These are phyloP conservation scores for Zalaria obscura DNA, from an alignment of 2,329 filamentous ascomycete species.

Conservation along the genomic window DNA sequence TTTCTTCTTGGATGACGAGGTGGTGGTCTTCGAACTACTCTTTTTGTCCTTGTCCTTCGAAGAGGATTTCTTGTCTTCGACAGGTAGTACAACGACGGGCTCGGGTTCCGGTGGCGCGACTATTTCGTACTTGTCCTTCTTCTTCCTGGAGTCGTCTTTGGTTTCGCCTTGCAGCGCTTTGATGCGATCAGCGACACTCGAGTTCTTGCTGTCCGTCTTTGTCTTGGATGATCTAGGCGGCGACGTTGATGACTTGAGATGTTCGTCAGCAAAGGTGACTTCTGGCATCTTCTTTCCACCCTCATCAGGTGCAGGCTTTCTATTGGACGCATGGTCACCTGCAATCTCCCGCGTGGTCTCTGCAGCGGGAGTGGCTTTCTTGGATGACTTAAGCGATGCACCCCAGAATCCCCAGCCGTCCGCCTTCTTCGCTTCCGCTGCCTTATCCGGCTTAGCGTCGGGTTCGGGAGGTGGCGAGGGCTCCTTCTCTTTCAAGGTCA, in stretches of 20 bases:
- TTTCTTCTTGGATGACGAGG: constrained; percentile 6
- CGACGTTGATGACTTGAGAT: constrained; percentile 20
- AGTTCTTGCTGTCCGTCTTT: constrained; percentile 27
- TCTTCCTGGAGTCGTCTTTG: constrained; percentile 17
- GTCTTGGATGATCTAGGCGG: constrained; percentile 26
- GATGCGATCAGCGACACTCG: constrained; percentile 38
- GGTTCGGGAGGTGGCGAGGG: constrained; percentile 4
- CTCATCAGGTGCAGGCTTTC: constrained; percentile 21
- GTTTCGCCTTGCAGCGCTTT: constrained; percentile 24
- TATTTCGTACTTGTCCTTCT: constrained; percentile 21
- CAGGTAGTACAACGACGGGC: constrained; percentile 6
- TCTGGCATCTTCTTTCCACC: constrained; percentile 27
- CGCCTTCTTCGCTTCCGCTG: constrained; percentile 12
- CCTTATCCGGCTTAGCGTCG: constrained; percentile 4
- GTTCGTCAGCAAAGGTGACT: constrained; percentile 25
- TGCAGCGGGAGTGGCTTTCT: constrained; percentile 23
- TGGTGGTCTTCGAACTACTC: constrained; percentile 3
- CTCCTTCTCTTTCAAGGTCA: constrained; percentile 7
- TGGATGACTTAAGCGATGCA: constrained; percentile 28
- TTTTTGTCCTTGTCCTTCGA: constrained; percentile 9
- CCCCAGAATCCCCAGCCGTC: constrained; percentile 30
- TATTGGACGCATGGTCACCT: constrained; percentile 26
- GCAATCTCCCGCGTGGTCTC: constrained; percentile 21
- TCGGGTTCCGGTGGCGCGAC: constrained; percentile 18
- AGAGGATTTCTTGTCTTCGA: constrained; percentile 7